phyloP scores from a whole-genome alignment of 2,329 filamentous ascomycete species.

The Lachnellula hyalina region DNA sequence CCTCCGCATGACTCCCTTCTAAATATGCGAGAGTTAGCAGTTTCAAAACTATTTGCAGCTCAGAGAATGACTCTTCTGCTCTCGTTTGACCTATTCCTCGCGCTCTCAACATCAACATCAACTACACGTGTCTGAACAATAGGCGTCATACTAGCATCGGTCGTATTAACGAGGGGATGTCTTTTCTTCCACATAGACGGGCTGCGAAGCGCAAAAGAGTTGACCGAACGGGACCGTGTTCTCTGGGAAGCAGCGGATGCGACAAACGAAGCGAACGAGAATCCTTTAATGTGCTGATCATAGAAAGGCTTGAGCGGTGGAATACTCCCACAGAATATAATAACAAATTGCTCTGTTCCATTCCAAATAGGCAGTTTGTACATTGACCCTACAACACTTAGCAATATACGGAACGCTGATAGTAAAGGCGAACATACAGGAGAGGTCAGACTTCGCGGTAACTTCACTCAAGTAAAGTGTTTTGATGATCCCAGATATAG shows the following conservation, averaged over 20 bases:
- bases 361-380: constrained; percentile 5
- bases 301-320: constrained; percentile 5
- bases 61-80: too few species aligned
- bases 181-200: background rate
- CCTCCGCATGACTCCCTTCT: too few species aligned
- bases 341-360: constrained; percentile 2
- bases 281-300: background rate
- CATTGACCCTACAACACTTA: background rate
- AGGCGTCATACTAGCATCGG: background rate
- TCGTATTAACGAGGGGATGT: background rate
- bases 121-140: background rate
- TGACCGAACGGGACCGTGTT: background rate
- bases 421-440: background rate
- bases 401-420: background rate
- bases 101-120: background rate
- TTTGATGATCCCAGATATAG: constrained; percentile 6
- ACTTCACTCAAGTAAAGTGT: background rate
- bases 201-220: background rate
- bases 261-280: background rate
- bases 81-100: background rate
- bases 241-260: background rate
- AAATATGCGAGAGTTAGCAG: too few species aligned
- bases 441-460: constrained; percentile 2
- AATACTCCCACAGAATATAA: constrained; percentile 7
- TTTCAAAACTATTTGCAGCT: too few species aligned